Evolutionary conservation across 148 eudicot genomes (phyloP), one percentile per base, ranked within the genome.

Genomic region (Camellia sinensis): DNA sequence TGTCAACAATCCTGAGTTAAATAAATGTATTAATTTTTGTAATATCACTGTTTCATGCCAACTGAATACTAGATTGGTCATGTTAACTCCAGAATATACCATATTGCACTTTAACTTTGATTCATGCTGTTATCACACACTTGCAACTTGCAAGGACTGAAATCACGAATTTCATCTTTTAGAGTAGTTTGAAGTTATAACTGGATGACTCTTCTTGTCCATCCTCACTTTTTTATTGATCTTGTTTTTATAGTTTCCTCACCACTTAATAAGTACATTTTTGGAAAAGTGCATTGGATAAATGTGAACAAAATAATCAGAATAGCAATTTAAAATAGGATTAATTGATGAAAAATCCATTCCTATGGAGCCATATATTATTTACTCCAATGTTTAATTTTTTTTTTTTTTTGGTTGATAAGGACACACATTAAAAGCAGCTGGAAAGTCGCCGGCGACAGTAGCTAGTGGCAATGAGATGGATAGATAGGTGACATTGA

Each of bases 1-100:
- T 62, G 77, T 82, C 77, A 78, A 71, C n/a, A 57, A 70, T 21
- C 29, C 43, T 53, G 18, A 68, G 45, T 71, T 71, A 4, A 22
- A 50, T 12, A 71, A 71, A 68, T 2, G 50, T 67, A 62, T 5
- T 12, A 2, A 2, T 1, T 45, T n/a, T 17, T 2, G 3, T 1
- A 68, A 41, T 4, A 6, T 14, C 4, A 59, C 62, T 2, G n/a
- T 14, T 59, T 14, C 18, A 17, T 59, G 21, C 17, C 18, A 6
- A 73, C 13, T 7, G 7, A 2, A 46, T 73, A 54, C 21, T 52
- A 72, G 60, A 52, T 72, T 52, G 60, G 21, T 57, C 74, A 71
- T 13, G 14, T 48, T 12, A 1, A 46, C 59, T 48, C 59, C 7
- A 48, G 52, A 48, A 48, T 48, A 48, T 48, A 48, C 7, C 21